Base-by-base conservation (phyloP, 1,139 yeast genomes). In the Meyerozyma elateridarum region DNA sequence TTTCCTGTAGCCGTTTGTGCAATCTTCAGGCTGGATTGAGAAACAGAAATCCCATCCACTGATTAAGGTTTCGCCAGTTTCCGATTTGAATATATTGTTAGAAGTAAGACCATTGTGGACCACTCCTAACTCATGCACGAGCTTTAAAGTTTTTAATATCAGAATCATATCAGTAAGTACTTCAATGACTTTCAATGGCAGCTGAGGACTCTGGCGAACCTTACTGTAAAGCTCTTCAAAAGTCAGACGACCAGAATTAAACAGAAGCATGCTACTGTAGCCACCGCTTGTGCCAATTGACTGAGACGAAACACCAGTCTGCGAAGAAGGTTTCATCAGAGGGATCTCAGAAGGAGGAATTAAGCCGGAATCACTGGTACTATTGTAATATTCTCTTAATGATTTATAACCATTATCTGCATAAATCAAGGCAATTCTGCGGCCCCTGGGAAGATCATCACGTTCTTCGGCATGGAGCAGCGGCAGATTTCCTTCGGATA, bases 1-100 rank as follows among this genome's bases (percentile, higher is more conserved):
- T 20, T 52, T 50, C 21, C 71, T 40, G 34, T 51, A 61, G 17
- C 59, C 56, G 29, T 52, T 50, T 9, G 63, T 49, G 20, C 72
- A 56, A 37, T 65, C 70, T 40, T 74, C 79, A 0, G 62, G 58
- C 26, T 54, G 54, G n/a, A 63, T 49, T 2, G 70, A 47, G 41
- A 72, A 73, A 19, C 67, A 49, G 41, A 69, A 73, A 40, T 73
- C 79, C 73, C 77, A 74, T 2, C 76, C 76, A 0, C 64, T 54
- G 8, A 74, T 47, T 29, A 52, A 62, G 2, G 72, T 56, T 20
- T 64, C 58, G 14, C 53, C 56, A 31, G 55, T 51, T 9, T 61
- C 46, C 3, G 60, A 48, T 28, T 52, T 54, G 12, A 70, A 46
- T 2, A 73, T 59, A 25, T 58, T 54, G 15, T 55, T 49, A 6